Evolutionary conservation across 2,329 filamentous ascomycete genomes (phyloP).

Genomic region (Fusarium humuli): DNA sequence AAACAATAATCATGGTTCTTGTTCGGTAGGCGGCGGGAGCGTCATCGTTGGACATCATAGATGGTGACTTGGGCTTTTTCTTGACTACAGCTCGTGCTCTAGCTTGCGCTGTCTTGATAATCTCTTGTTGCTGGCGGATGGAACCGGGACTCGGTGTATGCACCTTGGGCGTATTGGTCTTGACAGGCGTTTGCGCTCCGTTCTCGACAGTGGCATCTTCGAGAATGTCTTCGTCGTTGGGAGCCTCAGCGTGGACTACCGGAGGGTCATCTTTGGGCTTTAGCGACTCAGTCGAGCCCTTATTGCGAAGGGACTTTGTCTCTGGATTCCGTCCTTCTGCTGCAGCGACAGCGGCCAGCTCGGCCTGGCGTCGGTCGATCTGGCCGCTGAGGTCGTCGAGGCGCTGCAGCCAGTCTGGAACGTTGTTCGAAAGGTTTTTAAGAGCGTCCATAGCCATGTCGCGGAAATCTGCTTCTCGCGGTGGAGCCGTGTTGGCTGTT

Average conservation of each 20-base stretch:
- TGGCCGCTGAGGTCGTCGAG: constrained; percentile 71
- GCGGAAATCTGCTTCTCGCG: constrained; percentile 46
- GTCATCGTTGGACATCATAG: constrained; percentile 63
- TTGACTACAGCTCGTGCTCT: constrained; percentile 60
- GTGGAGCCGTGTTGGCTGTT: constrained; percentile 46
- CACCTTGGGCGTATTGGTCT: constrained; percentile 46
- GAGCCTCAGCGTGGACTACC: constrained; percentile 31
- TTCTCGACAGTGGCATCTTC: constrained; percentile 33
- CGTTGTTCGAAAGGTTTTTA: constrained; percentile 64
- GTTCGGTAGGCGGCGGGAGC: constrained; percentile 71
- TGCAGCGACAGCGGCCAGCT: constrained; percentile 63
- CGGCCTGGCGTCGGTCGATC: constrained; percentile 70
- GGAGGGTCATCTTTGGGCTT: constrained; percentile 59
- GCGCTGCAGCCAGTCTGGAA: constrained; percentile 70
- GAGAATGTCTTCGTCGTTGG: constrained; percentile 26
- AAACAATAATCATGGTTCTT: constrained; percentile 84
- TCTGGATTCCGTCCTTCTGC: constrained; percentile 45
- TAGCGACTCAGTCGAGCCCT: constrained; percentile 66
- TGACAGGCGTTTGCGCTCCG: constrained; percentile 25
- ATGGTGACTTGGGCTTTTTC: constrained; percentile 64
- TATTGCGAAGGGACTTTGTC: constrained; percentile 60
- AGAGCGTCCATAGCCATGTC: constrained; percentile 67
- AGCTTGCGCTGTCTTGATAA: constrained; percentile 56
- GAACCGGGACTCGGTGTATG: constrained; percentile 40
- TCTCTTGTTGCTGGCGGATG: constrained; percentile 57